phyloP scores from a whole-genome alignment of 441 rosid species.

The Codiaeum variegatum region DNA sequence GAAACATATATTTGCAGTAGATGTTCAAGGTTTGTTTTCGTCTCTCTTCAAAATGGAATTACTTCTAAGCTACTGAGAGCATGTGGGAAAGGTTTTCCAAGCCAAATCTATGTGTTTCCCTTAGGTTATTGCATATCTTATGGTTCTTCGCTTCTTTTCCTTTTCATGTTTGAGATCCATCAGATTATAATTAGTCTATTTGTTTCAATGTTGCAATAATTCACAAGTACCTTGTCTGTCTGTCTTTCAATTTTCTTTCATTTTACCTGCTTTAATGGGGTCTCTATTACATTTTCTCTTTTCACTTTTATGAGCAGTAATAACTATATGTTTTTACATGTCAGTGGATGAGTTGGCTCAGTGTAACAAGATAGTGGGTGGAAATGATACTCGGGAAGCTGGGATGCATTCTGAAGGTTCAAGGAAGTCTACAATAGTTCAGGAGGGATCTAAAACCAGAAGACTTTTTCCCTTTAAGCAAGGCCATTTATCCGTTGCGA shows the following conservation, averaged over 20 bases:
- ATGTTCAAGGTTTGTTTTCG: neutral
- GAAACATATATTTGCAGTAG: neutral
- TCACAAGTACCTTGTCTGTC: neutral
- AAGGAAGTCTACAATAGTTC: constrained; percentile 32
- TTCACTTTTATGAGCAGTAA: constrained; percentile 1
- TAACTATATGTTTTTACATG: constrained; percentile 22
- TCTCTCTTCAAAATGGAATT: neutral
- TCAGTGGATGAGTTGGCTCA: constrained; percentile 85
- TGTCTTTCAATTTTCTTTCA: neutral
- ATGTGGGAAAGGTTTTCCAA: neutral
- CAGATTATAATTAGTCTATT: neutral
- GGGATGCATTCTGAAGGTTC: constrained; percentile 42
- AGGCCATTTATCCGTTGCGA: constrained; percentile 71
- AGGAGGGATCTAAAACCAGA: constrained; percentile 46
- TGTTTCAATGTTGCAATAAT: neutral
- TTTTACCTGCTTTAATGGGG: neutral
- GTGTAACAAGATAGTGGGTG: constrained; percentile 82
- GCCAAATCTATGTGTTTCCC: neutral
- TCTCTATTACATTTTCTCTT: neutral
- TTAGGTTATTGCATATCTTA: neutral
- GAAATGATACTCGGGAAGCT: constrained; percentile 38
- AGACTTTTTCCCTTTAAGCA: constrained; percentile 60
- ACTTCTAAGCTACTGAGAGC: neutral
- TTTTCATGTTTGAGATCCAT: neutral
- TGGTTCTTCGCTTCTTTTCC: neutral